Base-by-base conservation (phyloP, 2,329 filamentous ascomycete genomes). In the Thelonectria rubi region DNA sequence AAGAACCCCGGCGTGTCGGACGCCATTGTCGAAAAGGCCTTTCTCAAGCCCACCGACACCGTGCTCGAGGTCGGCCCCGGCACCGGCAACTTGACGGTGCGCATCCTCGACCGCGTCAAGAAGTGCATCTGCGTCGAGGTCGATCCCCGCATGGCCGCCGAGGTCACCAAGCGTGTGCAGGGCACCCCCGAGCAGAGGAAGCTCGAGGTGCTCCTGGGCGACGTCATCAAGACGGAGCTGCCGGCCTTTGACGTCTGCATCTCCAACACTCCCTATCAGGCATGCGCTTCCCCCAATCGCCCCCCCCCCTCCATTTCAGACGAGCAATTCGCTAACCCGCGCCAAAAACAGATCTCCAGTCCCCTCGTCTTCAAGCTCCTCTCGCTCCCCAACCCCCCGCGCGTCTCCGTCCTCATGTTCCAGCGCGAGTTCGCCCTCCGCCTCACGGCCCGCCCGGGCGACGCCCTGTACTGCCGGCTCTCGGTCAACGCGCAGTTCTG, bases 71-170 rank as follows among this genome's bases (percentile, higher is more conserved):
- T 97, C 65, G 94, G 94, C 68, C 93, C 94, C 6, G 93, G 93
- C 73, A 94, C 92, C 1, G 93, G 93, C 65, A 96, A 95, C 76
- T 77, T 98, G 69, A 98, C 94, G 1, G 90, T 95, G 24, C 86
- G 92, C 61, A 97, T 98, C 63, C 81, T 98, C 24, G 92, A 95
- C 72, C 91, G 92, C 65, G 93, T 92, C 20, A 94, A 93, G 77
- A 92, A 91, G 64, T 80, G 84, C 49, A 91, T 94, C 52, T 91
- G 92, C 4, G 92, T 97, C 52, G 95, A 99, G 81, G 85, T 97
- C 76, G 95, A 99, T 79, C 94, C 95, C 18, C 86, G 95, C 73
- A 98, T 98, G 95, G 93, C 93, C 12, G 94, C 94, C 61, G 95
- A 98, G 80, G 86, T 97, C 65, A 95, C 92, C 47, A 97, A 94